Evolutionary conservation across 441 rosid genomes (phyloP).

Genomic region (Dalechampia spathulata): DNA sequence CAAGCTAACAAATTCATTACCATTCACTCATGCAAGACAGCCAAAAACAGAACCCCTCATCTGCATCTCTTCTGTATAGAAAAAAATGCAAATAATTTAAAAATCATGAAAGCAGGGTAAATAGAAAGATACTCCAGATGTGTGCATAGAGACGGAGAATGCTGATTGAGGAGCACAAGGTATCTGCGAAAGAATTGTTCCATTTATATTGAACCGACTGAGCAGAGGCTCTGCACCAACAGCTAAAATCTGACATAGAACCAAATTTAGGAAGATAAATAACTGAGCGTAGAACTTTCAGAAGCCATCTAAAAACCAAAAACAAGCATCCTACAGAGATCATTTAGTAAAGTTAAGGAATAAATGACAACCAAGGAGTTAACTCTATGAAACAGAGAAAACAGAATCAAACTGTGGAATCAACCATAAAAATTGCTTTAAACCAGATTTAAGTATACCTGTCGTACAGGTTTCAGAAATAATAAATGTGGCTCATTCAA

Average conservation of each 20-base stretch:
- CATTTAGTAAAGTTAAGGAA: too few relatives aligned
- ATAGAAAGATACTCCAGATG: conserved; percentile 50
- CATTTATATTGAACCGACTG: conserved; percentile 68
- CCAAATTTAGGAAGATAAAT: neutral
- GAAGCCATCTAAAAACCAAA: neutral
- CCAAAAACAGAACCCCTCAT: too few relatives aligned
- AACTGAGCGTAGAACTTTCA: too few relatives aligned
- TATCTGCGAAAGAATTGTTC: conserved; percentile 63
- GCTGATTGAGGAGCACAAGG: conserved; percentile 85
- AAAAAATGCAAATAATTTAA: neutral
- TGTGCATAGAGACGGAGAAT: conserved; percentile 73
- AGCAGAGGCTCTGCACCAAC: conserved; percentile 85
- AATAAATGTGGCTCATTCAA: too few relatives aligned
- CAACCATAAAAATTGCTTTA: too few relatives aligned
- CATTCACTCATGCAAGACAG: too few relatives aligned
- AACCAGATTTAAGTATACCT: too few relatives aligned
- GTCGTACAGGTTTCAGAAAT: too few relatives aligned
- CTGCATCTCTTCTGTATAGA: neutral
- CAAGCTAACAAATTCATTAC: too few relatives aligned
- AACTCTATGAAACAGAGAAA: too few relatives aligned
- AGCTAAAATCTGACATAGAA: conserved; percentile 56
- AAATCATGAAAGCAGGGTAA: neutral
- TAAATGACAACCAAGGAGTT: too few relatives aligned
- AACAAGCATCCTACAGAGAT: neutral
- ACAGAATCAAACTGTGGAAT: too few relatives aligned